A percentile compares a stretch with the other conserved stretches of the same genome.
Conservation (phyloP, 805 yeast species). For the Yarrowia phangngaensis region DNA sequence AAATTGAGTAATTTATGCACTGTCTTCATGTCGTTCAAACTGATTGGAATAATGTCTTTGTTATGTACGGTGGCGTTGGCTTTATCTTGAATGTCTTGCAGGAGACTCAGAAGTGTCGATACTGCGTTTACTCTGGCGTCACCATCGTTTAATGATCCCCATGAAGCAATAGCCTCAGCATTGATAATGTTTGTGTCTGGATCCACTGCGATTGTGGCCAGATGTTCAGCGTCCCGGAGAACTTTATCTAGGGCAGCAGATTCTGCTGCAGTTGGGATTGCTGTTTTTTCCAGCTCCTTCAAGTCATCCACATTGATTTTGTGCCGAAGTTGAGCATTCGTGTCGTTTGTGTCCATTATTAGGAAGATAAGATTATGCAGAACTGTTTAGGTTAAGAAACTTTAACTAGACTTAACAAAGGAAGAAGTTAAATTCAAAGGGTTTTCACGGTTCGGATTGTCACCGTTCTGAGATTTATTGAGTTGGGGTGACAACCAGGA, state of each 20-base stretch:
- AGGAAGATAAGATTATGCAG: too few relatives aligned
- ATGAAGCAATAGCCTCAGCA: too few relatives aligned
- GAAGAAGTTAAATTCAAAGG: too few relatives aligned
- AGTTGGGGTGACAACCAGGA: too few relatives aligned
- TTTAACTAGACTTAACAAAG: too few relatives aligned
- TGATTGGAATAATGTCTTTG: slow-evolving; percentile 47
- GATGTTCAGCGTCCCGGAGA: slow-evolving; percentile 6
- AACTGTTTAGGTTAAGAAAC: too few relatives aligned
- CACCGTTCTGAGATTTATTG: too few relatives aligned
- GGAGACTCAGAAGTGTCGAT: slow-evolving; percentile 1
- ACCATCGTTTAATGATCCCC: too few relatives aligned
- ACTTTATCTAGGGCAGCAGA: neutral
- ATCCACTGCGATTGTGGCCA: slow-evolving; percentile 2
- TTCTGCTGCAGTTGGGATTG: neutral
- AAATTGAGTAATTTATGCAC: slow-evolving; percentile 62
- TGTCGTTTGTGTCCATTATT: too few relatives aligned
- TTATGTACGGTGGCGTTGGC: slow-evolving; percentile 15
- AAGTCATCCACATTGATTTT: slow-evolving; percentile 9
- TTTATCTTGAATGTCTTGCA: neutral
- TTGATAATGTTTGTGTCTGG: too few relatives aligned
- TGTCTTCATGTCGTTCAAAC: slow-evolving; percentile 79
- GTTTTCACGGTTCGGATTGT: too few relatives aligned
- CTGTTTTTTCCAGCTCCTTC: slow-evolving; percentile 7
- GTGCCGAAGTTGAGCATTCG: neutral
- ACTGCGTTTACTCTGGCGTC: too few relatives aligned